Evolutionary conservation across 2,329 filamentous ascomycete species (phyloP), one percentile per base, ranked within the genome.

Genomic region (Verruconis gallopava): DNA sequence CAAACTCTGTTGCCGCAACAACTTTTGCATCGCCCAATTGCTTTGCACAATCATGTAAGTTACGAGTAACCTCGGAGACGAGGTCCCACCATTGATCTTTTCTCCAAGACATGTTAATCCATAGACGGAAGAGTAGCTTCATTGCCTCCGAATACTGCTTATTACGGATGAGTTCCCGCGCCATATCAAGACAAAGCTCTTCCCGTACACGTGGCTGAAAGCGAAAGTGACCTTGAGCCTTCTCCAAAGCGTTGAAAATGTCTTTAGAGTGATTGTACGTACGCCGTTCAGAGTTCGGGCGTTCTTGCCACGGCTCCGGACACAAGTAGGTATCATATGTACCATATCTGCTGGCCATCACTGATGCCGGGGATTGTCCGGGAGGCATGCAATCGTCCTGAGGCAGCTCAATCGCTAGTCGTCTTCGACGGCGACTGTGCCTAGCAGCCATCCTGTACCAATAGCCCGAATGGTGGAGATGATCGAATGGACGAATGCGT

Each of bases 401-500:
- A 15, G 75, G 71, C 34, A 78, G 74, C 18, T 72, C 63, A 38
- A 67, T 53, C 4, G 74, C 73, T 36, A 71, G 60, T 12, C 58
- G 50, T 46, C 69, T 68, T 17, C 75, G 66, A 37, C 56, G 53
- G 49, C 65, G 62, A 5, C 71, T 63, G 50, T 73, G 67, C 38
- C 67, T 68, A 11, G 68, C 67, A 4, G 73, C 65, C 14, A 72
- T 58, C 45, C 68, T 62, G 36, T 72, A 56, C 74, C 74, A 79
- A 54, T 79, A 79, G 1, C 75, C 75, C 44, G 75, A 60, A 52
- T 79, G 75, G 46, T 78, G 75, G 12, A 79, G 59, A 12, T 69
- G 55, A 46, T 77, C 67, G 69, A 73, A 78, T 0, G 75, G 73
- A 5, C 60, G 60, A n/a, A 72, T 47, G 32, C 63, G 61, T 38